Evolutionary conservation across 805 yeast genomes (phyloP).

Genomic region (Blastobotrys peoriensis): DNA sequence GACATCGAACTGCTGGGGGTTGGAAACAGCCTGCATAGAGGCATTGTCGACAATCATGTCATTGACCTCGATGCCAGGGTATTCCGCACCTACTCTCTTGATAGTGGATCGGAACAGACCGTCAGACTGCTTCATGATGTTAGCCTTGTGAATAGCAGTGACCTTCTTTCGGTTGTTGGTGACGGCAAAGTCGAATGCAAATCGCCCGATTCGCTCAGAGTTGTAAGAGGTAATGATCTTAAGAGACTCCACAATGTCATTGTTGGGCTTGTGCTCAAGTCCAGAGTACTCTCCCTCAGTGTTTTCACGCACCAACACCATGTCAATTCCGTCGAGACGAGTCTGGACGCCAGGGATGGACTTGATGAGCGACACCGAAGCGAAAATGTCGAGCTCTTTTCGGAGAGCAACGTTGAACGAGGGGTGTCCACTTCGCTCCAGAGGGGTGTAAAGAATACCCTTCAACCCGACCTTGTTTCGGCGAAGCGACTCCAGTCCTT

Average conservation of each 20-base stretch:
- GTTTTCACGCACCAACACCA: conserved; percentile 96
- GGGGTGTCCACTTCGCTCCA: conserved; percentile 67
- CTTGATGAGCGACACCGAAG: conserved; percentile 89
- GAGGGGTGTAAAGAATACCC: conserved; percentile 91
- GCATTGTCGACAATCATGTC: conserved; percentile 98
- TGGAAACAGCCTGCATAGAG: conserved; percentile 98
- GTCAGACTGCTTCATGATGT: conserved; percentile 97
- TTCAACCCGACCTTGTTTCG: conserved; percentile 96
- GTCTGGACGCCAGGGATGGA: conserved; percentile 91
- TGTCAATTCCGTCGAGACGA: conserved; percentile 80
- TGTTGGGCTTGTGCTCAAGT: conserved; percentile 93
- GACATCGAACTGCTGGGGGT: conserved; percentile 97
- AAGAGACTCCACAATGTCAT: conserved; percentile 95
- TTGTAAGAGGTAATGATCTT: conserved; percentile 91
- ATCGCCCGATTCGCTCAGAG: conserved; percentile 95
- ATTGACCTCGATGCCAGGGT: conserved; percentile 74
- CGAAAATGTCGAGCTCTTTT: conserved; percentile 92
- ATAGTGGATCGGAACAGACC: conserved; percentile 95
- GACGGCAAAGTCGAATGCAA: conserved; percentile 92
- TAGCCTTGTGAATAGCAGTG: conserved; percentile 98
- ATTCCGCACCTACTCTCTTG: conserved; percentile 76
- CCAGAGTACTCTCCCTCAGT: conserved; percentile 99
- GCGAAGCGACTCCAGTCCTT: conserved; percentile 84
- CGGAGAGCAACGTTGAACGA: conserved; percentile 94
- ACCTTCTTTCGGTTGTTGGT: conserved; percentile 88